A percentile compares a stretch with the other conserved stretches of the same genome.
Evolutionary conservation across 176 grass and related monocot genomes (phyloP).

Genomic region (Neostapfia colusana): DNA sequence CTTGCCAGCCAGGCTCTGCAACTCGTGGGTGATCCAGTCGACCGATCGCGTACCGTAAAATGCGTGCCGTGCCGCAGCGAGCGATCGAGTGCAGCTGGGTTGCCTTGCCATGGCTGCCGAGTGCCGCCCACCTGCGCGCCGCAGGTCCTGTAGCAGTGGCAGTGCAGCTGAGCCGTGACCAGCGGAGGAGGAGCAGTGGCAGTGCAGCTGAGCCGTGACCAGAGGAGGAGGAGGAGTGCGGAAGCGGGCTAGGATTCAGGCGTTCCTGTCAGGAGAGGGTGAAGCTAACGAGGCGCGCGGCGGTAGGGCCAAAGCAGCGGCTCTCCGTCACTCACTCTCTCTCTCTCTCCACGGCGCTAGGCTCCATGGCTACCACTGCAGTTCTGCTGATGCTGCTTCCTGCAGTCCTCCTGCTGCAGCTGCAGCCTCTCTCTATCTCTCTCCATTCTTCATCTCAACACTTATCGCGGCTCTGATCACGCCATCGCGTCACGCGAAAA

Average conservation of each 20-base stretch:
- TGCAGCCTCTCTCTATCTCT: not conserved
- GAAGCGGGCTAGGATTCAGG: not conserved
- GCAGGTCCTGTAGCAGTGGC: not conserved
- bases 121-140: not conserved
- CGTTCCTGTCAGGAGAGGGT: not conserved
- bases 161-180: not conserved
- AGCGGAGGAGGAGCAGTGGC: not conserved
- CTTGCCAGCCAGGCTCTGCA: not conserved
- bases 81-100: not conserved
- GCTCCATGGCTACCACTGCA: not conserved
- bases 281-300: not conserved
- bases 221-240: not conserved
- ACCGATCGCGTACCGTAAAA: not conserved
- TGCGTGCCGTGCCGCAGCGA: slow-evolving; percentile 3
- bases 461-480: slow-evolving; percentile 23
- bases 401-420: not conserved
- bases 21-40: not conserved
- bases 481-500: slow-evolving; percentile 34
- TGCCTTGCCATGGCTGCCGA: not conserved
- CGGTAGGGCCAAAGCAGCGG: not conserved
- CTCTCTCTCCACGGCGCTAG: not conserved
- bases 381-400: not conserved
- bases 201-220: not conserved
- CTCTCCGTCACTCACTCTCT: not conserved
- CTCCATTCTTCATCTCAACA: slow-evolving; percentile 17